Conservation (phyloP, 768 basidiomycete genomes). For the Phanerodontia chrysosporium region DNA sequence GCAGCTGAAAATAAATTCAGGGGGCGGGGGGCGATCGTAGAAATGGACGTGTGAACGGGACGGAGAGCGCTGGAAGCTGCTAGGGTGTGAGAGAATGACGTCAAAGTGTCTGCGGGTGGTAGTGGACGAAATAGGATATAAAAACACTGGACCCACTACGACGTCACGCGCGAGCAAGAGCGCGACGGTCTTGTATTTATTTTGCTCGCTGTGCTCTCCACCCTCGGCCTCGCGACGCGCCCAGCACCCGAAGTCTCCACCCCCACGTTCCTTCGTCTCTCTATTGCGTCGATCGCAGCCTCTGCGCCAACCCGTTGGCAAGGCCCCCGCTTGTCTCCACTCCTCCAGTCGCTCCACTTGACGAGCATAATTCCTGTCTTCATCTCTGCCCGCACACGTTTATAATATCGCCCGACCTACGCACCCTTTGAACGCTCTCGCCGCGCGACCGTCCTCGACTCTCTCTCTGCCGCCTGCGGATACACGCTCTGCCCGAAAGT, state of each 20-base stretch:
- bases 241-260: background rate
- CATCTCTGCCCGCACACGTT: background rate
- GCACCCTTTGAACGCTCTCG: background rate
- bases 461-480: background rate
- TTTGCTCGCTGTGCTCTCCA: background rate
- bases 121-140: slow-evolving; percentile 8
- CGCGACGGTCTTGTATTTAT: background rate
- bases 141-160: slow-evolving; percentile 2
- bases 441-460: background rate
- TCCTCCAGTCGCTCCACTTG: background rate
- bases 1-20: background rate
- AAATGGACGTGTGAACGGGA: background rate
- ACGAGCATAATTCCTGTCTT: background rate
- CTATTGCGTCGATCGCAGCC: background rate
- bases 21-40: background rate
- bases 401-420: background rate
- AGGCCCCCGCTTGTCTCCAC: background rate
- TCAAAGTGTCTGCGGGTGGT: background rate
- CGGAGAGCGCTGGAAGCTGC: background rate
- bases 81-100: background rate
- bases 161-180: background rate
- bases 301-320: background rate
- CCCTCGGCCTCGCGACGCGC: too few relatives aligned
- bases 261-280: background rate
- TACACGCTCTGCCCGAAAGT: background rate